Conservation (phyloP, 225 moss, liverwort and hornwort genomes). For the Physcomitrellopsis africana region DNA sequence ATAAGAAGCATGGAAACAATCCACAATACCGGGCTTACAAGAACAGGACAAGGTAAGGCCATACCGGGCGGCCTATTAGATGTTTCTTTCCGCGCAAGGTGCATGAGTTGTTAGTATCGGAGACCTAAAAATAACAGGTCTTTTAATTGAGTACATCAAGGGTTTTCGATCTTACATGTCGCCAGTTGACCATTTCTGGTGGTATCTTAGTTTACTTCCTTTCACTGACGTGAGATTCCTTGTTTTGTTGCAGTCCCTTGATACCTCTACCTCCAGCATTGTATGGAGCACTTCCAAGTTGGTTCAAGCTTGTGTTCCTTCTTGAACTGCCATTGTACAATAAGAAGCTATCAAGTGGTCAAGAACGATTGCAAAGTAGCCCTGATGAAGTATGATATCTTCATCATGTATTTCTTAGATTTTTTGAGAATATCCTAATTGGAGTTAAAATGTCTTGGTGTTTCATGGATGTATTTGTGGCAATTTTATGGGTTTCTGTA, state of each 20-base stretch:
- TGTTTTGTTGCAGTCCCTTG: slow-evolving; percentile 65
- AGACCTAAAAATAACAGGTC: not conserved
- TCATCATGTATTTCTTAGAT: slow-evolving; percentile 1
- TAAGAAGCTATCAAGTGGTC: slow-evolving; percentile 62
- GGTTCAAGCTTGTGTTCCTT: slow-evolving; percentile 74
- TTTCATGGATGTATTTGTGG: not conserved
- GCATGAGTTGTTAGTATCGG: not conserved
- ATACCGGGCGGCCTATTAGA: not conserved
- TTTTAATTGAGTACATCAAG: not conserved
- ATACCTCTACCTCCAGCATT: slow-evolving; percentile 80
- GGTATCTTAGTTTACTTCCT: too few species aligned
- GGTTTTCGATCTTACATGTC: not conserved
- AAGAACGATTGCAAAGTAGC: slow-evolving; percentile 52
- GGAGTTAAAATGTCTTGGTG: slow-evolving; percentile 20
- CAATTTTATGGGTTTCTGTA: not conserved
- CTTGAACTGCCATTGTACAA: slow-evolving; percentile 87
- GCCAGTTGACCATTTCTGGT: not conserved
- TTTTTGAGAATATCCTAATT: slow-evolving; percentile 8
- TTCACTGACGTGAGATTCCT: not conserved
- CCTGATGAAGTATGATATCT: slow-evolving; percentile 25
- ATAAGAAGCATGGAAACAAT: slow-evolving; percentile 74
- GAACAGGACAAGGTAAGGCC: slow-evolving; percentile 71
- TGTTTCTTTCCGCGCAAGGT: not conserved
- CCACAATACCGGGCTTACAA: slow-evolving; percentile 77
- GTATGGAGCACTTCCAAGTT: slow-evolving; percentile 71